Evolutionary conservation across 2,329 filamentous ascomycete genomes (phyloP).

Genomic region (Zasmidium angulare): DNA sequence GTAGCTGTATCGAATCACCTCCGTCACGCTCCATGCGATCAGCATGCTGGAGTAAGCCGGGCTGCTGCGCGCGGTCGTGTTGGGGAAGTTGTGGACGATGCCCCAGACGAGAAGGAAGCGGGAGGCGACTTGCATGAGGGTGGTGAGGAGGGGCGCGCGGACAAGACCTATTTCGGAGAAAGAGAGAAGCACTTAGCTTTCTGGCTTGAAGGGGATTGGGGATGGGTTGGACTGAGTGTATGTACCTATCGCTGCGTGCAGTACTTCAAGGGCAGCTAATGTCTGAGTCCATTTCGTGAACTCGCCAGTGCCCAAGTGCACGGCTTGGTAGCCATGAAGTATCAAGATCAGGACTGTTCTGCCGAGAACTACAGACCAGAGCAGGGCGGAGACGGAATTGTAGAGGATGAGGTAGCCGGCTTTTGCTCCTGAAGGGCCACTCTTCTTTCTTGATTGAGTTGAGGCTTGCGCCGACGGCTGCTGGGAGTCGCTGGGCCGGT

Average conservation of each 20-base stretch:
- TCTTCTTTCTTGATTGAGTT: conserved; percentile 5
- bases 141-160: conserved; percentile 80
- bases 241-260: conserved; percentile 76
- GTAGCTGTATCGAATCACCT: conserved; percentile 90
- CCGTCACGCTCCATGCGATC: conserved; percentile 82
- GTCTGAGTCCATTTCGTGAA: conserved; percentile 82
- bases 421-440: conserved; percentile 30
- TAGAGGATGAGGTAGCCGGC: conserved; percentile 74
- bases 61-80: conserved; percentile 53
- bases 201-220: background rate
- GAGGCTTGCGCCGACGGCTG: conserved; percentile 10
- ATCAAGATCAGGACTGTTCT: conserved; percentile 60
- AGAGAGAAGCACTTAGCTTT: conserved; percentile 14
- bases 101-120: conserved; percentile 89
- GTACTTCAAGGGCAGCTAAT: conserved; percentile 75
- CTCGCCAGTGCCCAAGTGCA: conserved; percentile 62
- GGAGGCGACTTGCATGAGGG: conserved; percentile 82
- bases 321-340: conserved; percentile 49
- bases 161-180: conserved; percentile 70
- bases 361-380: conserved; percentile 77
- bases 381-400: conserved; percentile 72
- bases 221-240: background rate
- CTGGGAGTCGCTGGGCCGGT: conserved; percentile 28
- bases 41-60: conserved; percentile 75
- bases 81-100: conserved; percentile 72